Evolutionary conservation across 2,329 filamentous ascomycete genomes (phyloP), one percentile per base, ranked within the genome.

Genomic region (Fusarium sp.): DNA sequence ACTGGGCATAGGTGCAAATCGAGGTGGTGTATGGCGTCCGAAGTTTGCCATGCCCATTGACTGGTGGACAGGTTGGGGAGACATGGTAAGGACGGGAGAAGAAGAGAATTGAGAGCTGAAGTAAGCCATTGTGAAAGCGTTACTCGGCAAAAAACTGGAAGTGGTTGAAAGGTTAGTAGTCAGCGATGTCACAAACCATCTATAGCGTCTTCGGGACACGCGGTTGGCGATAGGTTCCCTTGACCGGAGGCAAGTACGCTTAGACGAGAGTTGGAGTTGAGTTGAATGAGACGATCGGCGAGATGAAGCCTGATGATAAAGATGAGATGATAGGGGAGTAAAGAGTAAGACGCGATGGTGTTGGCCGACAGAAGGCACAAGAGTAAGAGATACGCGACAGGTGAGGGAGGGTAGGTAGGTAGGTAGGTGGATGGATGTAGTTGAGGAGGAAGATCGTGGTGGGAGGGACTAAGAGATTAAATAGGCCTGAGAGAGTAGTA

Each of bases 11-110:
- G 71, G 48, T 57, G 66, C 71, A 63, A 75, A 76, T 66, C 71
- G 73, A 60, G 72, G 64, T 46, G 70, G 57, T 56, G 71, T 49
- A 40, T 75, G 66, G 43, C 61, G 75, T 64, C 74, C 68, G 59
- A 79, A 77, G 52, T 66, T 72, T 67, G 76, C 70, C 64, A 76
- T 75, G 40, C 74, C 71, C 54, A 79, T 72, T 40, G 76, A 69
- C 66, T 80, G 78, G 65, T 78, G 77, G 63, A 69, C 69, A 63
- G 77, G 73, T 69, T 78, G 78, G 31, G 78, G 76, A 62, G 76
- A 69, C 62, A 81, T 78, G 65, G 76, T 76, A 67, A 86, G 78
- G 70, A 85, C 80, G 51, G 84, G 84, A 69, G 83, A 84, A 58
- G 82, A 78, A 63, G 78, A 75, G 69, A 77, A 82, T 66, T 79